Evolutionary conservation across 306 rosid species (phyloP).

Genomic region (Dryas drummondii): DNA sequence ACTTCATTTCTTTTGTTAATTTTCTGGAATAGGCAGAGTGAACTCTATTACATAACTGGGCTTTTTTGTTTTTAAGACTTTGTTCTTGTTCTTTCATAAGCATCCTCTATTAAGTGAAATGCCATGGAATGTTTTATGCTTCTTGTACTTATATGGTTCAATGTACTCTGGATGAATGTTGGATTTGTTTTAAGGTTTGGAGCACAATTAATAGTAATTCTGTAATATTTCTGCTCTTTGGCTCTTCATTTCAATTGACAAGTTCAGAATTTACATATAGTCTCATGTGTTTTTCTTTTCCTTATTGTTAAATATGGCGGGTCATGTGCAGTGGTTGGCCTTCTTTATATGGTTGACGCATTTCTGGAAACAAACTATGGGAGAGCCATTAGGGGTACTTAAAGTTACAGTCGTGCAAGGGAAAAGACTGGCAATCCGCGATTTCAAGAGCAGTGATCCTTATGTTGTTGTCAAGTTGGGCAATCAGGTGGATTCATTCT

Average conservation of each 20-base stretch:
- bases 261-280: not conserved
- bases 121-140: not conserved
- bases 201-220: not conserved
- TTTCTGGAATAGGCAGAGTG: not conserved
- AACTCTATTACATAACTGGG: not conserved
- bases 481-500: slow-evolving; percentile 56
- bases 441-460: slow-evolving; percentile 96
- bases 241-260: not conserved
- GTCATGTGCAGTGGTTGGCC: slow-evolving; percentile 14
- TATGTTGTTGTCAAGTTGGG: slow-evolving; percentile 91
- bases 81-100: not conserved
- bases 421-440: slow-evolving; percentile 79
- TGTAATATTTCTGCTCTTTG: not conserved
- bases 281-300: not conserved
- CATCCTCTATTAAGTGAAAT: not conserved
- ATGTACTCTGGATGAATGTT: not conserved
- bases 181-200: not conserved
- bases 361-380: slow-evolving; percentile 43
- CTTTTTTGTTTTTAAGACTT: not conserved
- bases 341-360: slow-evolving; percentile 14
- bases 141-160: not conserved
- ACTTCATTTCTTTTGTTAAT: not conserved
- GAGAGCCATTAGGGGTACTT: slow-evolving; percentile 61
- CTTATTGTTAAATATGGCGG: not conserved
- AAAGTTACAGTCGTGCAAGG: slow-evolving; percentile 84